Conservation (phyloP, 306 rosid genomes). For the Coriaria nepalensis region DNA sequence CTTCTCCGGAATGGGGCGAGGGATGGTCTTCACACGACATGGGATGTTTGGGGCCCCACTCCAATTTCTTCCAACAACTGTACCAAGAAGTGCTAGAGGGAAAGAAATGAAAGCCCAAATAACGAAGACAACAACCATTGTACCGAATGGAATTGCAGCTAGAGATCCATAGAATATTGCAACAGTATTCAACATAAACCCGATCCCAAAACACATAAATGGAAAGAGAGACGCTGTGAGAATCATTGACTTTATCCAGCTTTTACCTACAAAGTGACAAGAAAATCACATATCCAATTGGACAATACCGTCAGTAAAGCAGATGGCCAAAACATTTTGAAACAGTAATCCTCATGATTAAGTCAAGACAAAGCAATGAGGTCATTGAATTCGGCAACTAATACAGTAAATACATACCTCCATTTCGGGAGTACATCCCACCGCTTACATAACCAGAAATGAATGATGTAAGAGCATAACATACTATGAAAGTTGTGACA, state of each 20-base stretch:
- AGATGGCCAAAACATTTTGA: conserved; percentile 6
- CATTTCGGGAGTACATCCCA: conserved; percentile 95
- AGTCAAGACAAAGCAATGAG: not conserved
- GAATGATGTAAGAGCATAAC: conserved; percentile 95
- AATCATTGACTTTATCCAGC: conserved; percentile 96
- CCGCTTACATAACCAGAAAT: conserved; percentile 97
- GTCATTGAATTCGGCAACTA: not conserved
- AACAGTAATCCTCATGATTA: not conserved
- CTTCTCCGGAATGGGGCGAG: conserved; percentile 99
- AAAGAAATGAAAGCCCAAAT: conserved; percentile 96
- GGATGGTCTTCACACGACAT: conserved; percentile 97
- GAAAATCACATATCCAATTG: not conserved
- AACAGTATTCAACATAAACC: conserved; percentile 72
- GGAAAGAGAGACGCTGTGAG: conserved; percentile 98
- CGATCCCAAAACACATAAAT: conserved; percentile 87
- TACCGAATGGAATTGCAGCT: conserved; percentile 97
- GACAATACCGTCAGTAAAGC: not conserved
- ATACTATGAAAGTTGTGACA: conserved; percentile 90
- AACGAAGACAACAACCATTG: conserved; percentile 92
- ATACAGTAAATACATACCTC: conserved; percentile 36
- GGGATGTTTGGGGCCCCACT: conserved; percentile 98
- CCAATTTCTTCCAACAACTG: conserved; percentile 99
- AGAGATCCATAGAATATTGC: conserved; percentile 95
- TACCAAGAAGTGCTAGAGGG: conserved; percentile 97
- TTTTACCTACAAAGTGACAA: conserved; percentile 49